Base-by-base conservation (phyloP, 768 basidiomycete species). In the Auricularia auricula-judae region DNA sequence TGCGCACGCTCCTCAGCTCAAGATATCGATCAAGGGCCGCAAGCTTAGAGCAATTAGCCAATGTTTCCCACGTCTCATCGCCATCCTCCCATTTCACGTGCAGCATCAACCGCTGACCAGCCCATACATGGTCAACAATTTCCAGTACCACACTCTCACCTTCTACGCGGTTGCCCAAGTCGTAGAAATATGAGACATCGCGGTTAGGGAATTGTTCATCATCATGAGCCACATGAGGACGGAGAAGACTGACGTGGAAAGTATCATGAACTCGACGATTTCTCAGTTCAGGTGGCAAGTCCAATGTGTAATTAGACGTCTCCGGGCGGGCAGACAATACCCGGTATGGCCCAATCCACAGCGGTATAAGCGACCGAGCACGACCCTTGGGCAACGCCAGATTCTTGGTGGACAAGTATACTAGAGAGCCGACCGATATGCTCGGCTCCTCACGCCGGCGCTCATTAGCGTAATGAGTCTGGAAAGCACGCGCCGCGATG, bases 141-240 rank as follows among this genome's bases (percentile, higher is more conserved):
- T 75, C 68, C 8, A 80, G 76, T 5, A 81, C 74, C 4, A 74
- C 66, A 71, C 72, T 78, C 66, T 82, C 77, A 0, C 71, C 69
- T 2, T 77, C 73, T 2, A 72, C 68, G 1, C 65, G 64, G 0
- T 63, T 66, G 0, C 78, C 74, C 63, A 79, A 77, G 66, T 80
- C 76, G 44, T 79, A 80, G 14, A 73, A 72, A 2, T 43, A 43
- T 3, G 68, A 67, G 0, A 65, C 56, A 0, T 67, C 61, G 0
- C 76, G 61, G 5, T 29, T 72, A 2, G 69, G 70, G 62, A 65
- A 69, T 0, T 67, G 65, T 0, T 36, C 54, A 0, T 53, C 18
- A 43, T 71, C 64, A 42, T 71, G 68, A 7, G 59, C 23, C 0
- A 63, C 11, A 18, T 51, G 65, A 5, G 54, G 47, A 0, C 51